Percentiles rank a stretch among this genome's conserved stretches.
Conservation (phyloP, 2,329 filamentous ascomycete genomes). For the Aureobasidium lini region DNA sequence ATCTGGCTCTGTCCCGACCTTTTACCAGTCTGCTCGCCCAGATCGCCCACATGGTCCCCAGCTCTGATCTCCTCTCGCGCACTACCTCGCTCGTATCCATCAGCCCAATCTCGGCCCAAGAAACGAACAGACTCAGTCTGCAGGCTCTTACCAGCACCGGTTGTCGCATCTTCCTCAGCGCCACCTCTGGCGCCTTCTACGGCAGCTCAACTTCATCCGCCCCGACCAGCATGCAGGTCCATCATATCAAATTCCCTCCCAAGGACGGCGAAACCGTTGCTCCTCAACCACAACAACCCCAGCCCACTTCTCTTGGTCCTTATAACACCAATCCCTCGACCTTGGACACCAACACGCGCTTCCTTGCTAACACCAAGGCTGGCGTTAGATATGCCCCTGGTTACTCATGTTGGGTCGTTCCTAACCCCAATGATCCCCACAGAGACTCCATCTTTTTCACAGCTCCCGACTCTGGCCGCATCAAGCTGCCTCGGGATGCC, state of each 20-base stretch:
- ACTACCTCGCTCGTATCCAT: slow-evolving; percentile 73
- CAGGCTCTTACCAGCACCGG: slow-evolving; percentile 88
- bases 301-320: slow-evolving; percentile 3
- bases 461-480: slow-evolving; percentile 79
- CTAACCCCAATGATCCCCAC: slow-evolving; percentile 26
- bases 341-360: slow-evolving; percentile 28
- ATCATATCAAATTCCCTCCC: slow-evolving; percentile 92
- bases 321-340: slow-evolving; percentile 18
- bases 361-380: slow-evolving; percentile 29
- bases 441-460: slow-evolving; percentile 70
- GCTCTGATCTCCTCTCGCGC: slow-evolving; percentile 60
- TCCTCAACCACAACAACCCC: slow-evolving; percentile 16
- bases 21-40: slow-evolving; percentile 52
- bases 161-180: slow-evolving; percentile 85
- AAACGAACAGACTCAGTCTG: slow-evolving; percentile 76
- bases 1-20: slow-evolving; percentile 49
- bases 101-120: slow-evolving; percentile 69
- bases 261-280: slow-evolving; percentile 23
- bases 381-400: slow-evolving; percentile 66
- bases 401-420: slow-evolving; percentile 81
- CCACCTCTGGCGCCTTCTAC: slow-evolving; percentile 70
- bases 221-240: slow-evolving; percentile 94
- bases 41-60: slow-evolving; percentile 75
- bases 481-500: slow-evolving; percentile 42
- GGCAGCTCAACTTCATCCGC: slow-evolving; percentile 50